Evolutionary conservation across 108 stramenopile species (phyloP), one percentile per base, ranked within the genome.

Genomic region (Parietichytrium sp.): DNA sequence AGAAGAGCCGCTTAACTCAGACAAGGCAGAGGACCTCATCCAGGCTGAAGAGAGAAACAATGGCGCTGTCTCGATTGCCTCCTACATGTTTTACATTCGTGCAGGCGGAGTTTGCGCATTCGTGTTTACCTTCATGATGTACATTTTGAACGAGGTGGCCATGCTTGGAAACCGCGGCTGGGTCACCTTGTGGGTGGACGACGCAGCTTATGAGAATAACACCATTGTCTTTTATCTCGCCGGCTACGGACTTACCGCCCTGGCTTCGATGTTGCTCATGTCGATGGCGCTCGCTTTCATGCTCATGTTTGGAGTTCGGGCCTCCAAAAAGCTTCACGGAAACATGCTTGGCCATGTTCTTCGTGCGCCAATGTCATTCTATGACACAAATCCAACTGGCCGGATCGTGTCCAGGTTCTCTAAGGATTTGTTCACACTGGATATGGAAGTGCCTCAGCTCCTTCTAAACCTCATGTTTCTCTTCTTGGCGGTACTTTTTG

Each of bases 381-480:
- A 94, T 83, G 96, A 97, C 81, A 90, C 93, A n/a, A 95, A 94
- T 0, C 96, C 96, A 3, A 85, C 94, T 4, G 96, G 96, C 15
- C 85, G 96, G 54, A 93, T 97, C 50, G 52, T 95, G n/a, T 91
- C 87, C 33, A 81, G 94, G 4, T 95, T 95, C 79, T 86, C 87
- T 23, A 92, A 93, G 85, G 94, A 95, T 54, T 82, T 96, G 53
- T 93, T 93, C 83, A 54, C 93, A 33, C 87, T 85, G 54, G 84
- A 87, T 0, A 85, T 95, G 15, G 93, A 94, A 85, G 93, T 95
- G 81, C 87, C 93, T 20, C 87, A 95, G 4, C 80, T 92, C 52
- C 87, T 98, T 2, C 84, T 93, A 52, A 54, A 50, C 12, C 94
- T 93, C 52, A 80, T 96, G 20, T 13, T 55, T 1, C 33, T 4